Base-by-base conservation (phyloP, 805 yeast genomes). In the Saccharomyces paradoxus region DNA sequence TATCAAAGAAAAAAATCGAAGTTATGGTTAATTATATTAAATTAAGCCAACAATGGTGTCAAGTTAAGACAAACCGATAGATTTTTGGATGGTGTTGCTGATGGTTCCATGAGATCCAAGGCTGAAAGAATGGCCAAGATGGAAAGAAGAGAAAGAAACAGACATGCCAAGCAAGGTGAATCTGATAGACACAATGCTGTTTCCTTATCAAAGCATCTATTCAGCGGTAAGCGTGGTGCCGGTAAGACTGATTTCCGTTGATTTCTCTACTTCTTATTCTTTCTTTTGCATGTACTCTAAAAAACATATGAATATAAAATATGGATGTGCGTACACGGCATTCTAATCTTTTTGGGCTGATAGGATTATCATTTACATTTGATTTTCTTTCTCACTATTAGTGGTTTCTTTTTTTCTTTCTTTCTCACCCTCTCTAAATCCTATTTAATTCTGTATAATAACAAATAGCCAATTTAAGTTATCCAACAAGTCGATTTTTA, bases 181-280 rank as follows among this genome's bases (percentile, higher is more conserved):
- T 87, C 88, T 68, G 99, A 94, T 75, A 85, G 98, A 74, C 96
- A 89, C 71, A 77, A 82, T 55, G 81, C 90, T 53, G 94, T 87
- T 52, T 77, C 88, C 58, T 73, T 88, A 76, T 96, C 97, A 60
- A 92, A 91, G 78, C 99, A 94, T 76, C 79, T 94, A 80, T 87
- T 86, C 78, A 76, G 89, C 65, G 99, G 99, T 76, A 94, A 94
- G 81, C 84, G 99, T 76, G 96, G 97, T 78, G 83, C 82, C 66
- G 97, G 97, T 72, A 86, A 86, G 72, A 84, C 89, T 60, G 96
- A 89, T 72, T 81, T 87, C 75, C 92, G 98, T 79, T 89, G 78
- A 64, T 47, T 14, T 10, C 27, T 12, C 27, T n/a, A 24, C 24
- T n/a, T 24, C 21, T 24, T 37, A 31, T 49, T 22, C 41, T 48